Conservation (phyloP, 2,329 filamentous ascomycete genomes). For the Neocatenulostroma microsporum region DNA sequence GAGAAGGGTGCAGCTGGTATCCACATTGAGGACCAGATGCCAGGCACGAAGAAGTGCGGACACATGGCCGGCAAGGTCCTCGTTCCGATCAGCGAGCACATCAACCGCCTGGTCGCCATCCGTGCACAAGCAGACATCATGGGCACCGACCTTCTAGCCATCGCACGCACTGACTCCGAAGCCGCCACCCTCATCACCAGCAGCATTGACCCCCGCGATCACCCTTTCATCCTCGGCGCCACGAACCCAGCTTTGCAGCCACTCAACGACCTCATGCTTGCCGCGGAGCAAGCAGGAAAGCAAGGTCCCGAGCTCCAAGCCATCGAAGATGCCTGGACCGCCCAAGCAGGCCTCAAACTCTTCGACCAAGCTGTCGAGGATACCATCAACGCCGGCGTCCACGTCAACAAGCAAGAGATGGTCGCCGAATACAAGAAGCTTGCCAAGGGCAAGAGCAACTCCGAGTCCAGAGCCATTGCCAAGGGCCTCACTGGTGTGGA, state of each 20-base stretch:
- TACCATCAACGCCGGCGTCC: slow-evolving; percentile 62
- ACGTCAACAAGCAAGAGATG: slow-evolving; percentile 61
- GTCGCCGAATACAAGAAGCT: slow-evolving; percentile 59
- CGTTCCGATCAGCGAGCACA: slow-evolving; percentile 94
- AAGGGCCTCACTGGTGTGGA: slow-evolving; percentile 69
- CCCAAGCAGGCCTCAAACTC: slow-evolving; percentile 70
- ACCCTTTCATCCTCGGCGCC: slow-evolving; percentile 81
- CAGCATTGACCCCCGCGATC: slow-evolving; percentile 91
- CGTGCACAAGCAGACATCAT: slow-evolving; percentile 98
- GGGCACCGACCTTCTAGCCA: slow-evolving; percentile 81
- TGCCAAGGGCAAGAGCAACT: slow-evolving; percentile 75
- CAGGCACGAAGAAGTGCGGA: slow-evolving; percentile 98
- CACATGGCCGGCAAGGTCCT: slow-evolving; percentile 99
- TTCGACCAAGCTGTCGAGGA: slow-evolving; percentile 87
- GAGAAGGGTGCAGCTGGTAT: slow-evolving; percentile 96
- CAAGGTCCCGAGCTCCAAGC: slow-evolving; percentile 71
- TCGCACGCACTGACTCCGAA: slow-evolving; percentile 94
- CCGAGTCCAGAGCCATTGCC: slow-evolving; percentile 72
- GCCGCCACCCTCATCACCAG: slow-evolving; percentile 95
- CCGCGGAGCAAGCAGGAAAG: slow-evolving; percentile 76
- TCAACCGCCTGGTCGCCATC: slow-evolving; percentile 94
- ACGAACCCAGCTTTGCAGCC: slow-evolving; percentile 81
- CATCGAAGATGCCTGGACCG: slow-evolving; percentile 83
- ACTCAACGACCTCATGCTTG: slow-evolving; percentile 83
- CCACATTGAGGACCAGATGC: slow-evolving; percentile 97